Evolutionary conservation across 495 filamentous ascomycete species (phyloP).

Genomic region (Penicillium silybi): DNA sequence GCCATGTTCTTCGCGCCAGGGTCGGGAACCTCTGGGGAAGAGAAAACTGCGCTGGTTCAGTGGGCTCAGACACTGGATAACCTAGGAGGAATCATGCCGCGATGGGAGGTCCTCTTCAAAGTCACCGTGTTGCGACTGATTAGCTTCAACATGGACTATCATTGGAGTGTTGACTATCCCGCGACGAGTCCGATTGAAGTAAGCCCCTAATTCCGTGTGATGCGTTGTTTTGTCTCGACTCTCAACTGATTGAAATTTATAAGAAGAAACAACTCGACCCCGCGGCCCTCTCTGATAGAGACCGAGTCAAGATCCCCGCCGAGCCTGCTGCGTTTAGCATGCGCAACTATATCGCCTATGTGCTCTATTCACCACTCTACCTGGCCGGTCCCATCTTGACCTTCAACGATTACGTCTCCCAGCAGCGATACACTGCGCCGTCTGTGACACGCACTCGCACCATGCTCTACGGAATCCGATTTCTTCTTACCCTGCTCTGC

Average conservation of each 20-base stretch:
- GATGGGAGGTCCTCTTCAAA: slow-evolving; percentile 97
- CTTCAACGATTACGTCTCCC: slow-evolving; percentile 97
- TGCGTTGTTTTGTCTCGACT: not conserved
- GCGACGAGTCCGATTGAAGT: slow-evolving; percentile 78
- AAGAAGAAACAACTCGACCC: slow-evolving; percentile 99
- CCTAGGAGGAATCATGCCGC: slow-evolving; percentile 73
- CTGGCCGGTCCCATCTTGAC: slow-evolving; percentile 90
- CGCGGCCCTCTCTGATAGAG: slow-evolving; percentile 76
- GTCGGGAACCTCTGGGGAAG: slow-evolving; percentile 19
- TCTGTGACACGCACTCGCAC: slow-evolving; percentile 65
- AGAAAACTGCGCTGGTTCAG: slow-evolving; percentile 38
- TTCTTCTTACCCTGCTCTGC: slow-evolving; percentile 70
- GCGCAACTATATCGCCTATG: slow-evolving; percentile 86
- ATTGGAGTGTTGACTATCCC: slow-evolving; percentile 76
- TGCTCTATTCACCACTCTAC: slow-evolving; percentile 89
- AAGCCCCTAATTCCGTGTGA: slow-evolving; percentile 31
- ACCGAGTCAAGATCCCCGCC: slow-evolving; percentile 75
- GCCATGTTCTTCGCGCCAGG: slow-evolving; percentile 46
- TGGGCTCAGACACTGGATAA: slow-evolving; percentile 68
- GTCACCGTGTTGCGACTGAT: slow-evolving; percentile 90
- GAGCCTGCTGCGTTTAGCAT: slow-evolving; percentile 61
- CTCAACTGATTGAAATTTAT: slow-evolving; percentile 52
- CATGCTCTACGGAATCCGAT: slow-evolving; percentile 77
- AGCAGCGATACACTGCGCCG: slow-evolving; percentile 66
- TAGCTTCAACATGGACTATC: slow-evolving; percentile 95